Evolutionary conservation across 163 green algal genomes (phyloP), one percentile per base, ranked within the genome.

Genomic region (Trebouxia gelatinosa): DNA sequence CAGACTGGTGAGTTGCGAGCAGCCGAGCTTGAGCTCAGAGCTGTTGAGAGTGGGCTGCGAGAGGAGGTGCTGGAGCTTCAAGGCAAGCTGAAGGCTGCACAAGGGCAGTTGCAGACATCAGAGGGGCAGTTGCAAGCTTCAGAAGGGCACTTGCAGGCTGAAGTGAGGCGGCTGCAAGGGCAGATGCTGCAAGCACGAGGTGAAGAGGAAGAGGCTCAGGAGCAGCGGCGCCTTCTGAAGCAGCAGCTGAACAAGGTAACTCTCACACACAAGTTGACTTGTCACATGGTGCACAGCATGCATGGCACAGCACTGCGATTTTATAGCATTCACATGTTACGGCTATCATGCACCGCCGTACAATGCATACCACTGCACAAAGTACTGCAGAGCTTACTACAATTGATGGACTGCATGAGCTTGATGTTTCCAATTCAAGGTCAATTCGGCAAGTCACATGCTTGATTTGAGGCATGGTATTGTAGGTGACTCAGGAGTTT

Each of bases 71-170:
- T n/a, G n/a, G n/a, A n/a, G n/a, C n/a, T n/a, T n/a, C n/a, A n/a
- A n/a, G n/a, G n/a, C n/a, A n/a, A n/a, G 64, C 64, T 72, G 37
- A 72, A 34, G 26, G 64, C 35, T 51, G 64, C 50, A 26, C 23
- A 72, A 51, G 64, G 64, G 62, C 62, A 70, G 62, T 70, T 70
- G 34, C 34, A 70, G 62, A 6, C 31, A 21, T 32, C 43, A 70
- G 62, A 70, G 13, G 62, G 34, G 64, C 64, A 72, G 37, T 48
- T 72, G 64, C 64, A 72, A 72, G 64, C 64, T 72, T 51, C 64
- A 72, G 64, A n/a, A n/a, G 64, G 37, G 61, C 61, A 70, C 32
- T 16, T 70, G 29, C 61, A 70, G 31, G 31, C 61, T 51, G 64
- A 72, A 31, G 64, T 72, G 35, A 72, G 50, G 64, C 64, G 64